Conservation (phyloP, 2,329 filamentous ascomycete genomes). For the Aspergillus eucalypticola region DNA sequence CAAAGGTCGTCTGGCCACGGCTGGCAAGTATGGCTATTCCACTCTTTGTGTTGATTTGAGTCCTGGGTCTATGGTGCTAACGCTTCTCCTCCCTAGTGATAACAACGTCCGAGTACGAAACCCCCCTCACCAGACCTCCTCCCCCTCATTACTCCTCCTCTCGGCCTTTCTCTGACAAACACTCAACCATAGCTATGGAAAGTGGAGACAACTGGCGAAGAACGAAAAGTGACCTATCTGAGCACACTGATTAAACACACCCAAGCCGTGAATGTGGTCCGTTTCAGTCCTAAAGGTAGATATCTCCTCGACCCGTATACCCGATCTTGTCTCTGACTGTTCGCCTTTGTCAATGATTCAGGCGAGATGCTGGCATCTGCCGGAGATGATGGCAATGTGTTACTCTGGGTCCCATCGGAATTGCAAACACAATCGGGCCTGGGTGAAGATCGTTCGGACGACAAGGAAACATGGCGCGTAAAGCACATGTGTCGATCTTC, state of each 20-base stretch:
- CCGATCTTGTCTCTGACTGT: not conserved
- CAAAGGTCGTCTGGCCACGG: conserved; percentile 88
- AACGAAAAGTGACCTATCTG: conserved; percentile 86
- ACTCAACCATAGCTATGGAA: conserved; percentile 72
- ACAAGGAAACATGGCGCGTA: conserved; percentile 94
- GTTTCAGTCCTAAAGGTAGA: conserved; percentile 89
- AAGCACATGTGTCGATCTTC: conserved; percentile 98
- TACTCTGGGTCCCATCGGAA: conserved; percentile 92
- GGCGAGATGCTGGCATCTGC: conserved; percentile 92
- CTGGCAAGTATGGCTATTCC: conserved; percentile 64
- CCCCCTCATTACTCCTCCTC: conserved; percentile 6
- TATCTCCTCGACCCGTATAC: not conserved
- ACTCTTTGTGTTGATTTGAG: not conserved
- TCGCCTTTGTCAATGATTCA: conserved; percentile 44
- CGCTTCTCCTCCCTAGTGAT: conserved; percentile 53
- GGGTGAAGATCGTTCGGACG: conserved; percentile 82
- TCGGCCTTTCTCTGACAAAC: conserved; percentile 38
- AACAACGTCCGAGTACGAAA: conserved; percentile 83
- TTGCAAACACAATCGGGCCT: conserved; percentile 65
- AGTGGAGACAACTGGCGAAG: conserved; percentile 79
- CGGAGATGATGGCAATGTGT: conserved; percentile 94
- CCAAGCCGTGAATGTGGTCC: conserved; percentile 95
- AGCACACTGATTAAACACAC: conserved; percentile 91
- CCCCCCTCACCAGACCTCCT: conserved; percentile 18
- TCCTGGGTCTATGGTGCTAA: conserved; percentile 7